These are phyloP conservation scores for Psilocybe azurescens DNA, from an alignment of 768 basidiomycete genomes.

Conservation along the genomic window DNA sequence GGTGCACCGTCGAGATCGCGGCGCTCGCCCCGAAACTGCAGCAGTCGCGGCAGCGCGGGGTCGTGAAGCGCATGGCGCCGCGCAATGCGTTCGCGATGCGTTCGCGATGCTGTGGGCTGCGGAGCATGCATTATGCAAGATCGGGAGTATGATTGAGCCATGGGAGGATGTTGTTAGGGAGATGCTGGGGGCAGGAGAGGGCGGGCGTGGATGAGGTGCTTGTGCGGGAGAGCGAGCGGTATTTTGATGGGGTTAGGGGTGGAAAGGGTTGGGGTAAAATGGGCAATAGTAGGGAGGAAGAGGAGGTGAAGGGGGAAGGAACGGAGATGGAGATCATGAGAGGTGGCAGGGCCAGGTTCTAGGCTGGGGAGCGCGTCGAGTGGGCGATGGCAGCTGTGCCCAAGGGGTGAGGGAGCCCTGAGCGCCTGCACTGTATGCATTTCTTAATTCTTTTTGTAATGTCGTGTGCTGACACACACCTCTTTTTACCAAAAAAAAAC, in stretches of 20 bases:
- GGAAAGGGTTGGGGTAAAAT: no score
- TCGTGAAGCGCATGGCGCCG: conserved; percentile 73
- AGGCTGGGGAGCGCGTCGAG: conserved; percentile 80
- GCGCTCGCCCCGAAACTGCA: conserved; percentile 66
- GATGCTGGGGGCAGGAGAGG: conserved; percentile 68
- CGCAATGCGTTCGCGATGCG: conserved; percentile 72
- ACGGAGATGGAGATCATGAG: conserved; percentile 77
- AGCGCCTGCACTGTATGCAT: conserved; percentile 71
- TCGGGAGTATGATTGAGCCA: conserved; percentile 62
- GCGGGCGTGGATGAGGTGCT: conserved; percentile 68
- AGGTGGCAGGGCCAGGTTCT: conserved; percentile 76
- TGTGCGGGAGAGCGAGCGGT: conserved; percentile 60
- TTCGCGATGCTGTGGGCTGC: conserved; percentile 72
- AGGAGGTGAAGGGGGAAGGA: no score
- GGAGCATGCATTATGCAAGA: conserved; percentile 60
- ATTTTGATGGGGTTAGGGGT: conserved; percentile 73
- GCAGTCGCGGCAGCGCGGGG: conserved; percentile 67
- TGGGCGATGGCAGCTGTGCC: conserved; percentile 72
- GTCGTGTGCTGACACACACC: no score
- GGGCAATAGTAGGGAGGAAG: no score
- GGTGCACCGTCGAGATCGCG: conserved; percentile 86
- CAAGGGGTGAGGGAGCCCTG: conserved; percentile 67
- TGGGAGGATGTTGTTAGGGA: conserved; percentile 75
- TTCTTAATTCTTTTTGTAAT: neutral
- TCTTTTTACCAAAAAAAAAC: conserved; percentile 55